Percentiles rank a stretch among this genome's conserved stretches.
Conservation (phyloP, 2,329 filamentous ascomycete genomes). For the Leptographium flavum region DNA sequence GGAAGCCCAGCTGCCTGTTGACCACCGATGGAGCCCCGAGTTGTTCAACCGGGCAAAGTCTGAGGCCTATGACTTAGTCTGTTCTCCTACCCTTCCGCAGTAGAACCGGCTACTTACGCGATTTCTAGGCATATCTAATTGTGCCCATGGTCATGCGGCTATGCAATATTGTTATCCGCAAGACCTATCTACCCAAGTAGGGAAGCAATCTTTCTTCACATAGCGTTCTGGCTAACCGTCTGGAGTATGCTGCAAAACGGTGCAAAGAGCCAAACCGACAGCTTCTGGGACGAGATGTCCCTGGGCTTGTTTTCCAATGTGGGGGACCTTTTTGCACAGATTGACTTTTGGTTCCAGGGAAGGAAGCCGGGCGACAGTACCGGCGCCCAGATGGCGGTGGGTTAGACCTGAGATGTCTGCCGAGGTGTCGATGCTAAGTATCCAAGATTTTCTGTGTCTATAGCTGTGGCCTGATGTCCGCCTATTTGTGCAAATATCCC, state of each 20-base stretch:
- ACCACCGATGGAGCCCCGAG: conserved; percentile 31
- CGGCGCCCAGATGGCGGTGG: conserved; percentile 34
- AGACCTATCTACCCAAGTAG: conserved; percentile 44
- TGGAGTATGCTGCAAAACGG: conserved; percentile 26
- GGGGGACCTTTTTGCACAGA: conserved; percentile 28
- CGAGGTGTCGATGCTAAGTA: not conserved
- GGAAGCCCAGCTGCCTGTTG: conserved; percentile 31
- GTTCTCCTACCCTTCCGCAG: not conserved
- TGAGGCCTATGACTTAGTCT: conserved; percentile 35
- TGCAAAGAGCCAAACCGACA: conserved; percentile 13
- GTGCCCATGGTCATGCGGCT: conserved; percentile 40
- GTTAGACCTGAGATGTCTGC: conserved; percentile 7
- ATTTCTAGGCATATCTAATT: conserved; percentile 33
- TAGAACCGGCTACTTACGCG: not conserved
- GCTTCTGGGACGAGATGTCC: conserved; percentile 26
- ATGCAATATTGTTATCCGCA: conserved; percentile 41
- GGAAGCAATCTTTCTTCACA: not conserved
- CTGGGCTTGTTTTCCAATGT: conserved; percentile 32
- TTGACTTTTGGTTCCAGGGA: conserved; percentile 32
- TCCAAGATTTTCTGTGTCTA: conserved; percentile 33
- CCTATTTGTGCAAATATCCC: conserved; percentile 32
- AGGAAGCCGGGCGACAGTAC: conserved; percentile 29
- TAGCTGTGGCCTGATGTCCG: conserved; percentile 33
- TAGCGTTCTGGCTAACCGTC: not conserved
- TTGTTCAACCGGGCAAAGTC: conserved; percentile 30